A percentile compares a stretch with the other conserved stretches of the same genome.
Evolutionary conservation across 441 rosid genomes (phyloP).

Genomic region (Gossypium gossypioides): DNA sequence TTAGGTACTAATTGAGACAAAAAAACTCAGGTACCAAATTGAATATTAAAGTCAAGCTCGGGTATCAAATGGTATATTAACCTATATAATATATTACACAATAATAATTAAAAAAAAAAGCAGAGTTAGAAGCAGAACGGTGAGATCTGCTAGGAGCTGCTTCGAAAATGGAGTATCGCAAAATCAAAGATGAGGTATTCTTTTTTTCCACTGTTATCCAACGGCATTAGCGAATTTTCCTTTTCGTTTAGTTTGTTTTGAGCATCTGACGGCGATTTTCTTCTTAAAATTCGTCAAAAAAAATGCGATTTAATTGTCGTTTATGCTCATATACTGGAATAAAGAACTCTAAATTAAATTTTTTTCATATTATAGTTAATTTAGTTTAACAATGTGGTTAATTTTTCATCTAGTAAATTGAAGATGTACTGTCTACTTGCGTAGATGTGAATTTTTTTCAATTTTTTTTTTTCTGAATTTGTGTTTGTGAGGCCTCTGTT

Average conservation of each 20-base stretch:
- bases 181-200: slow-evolving; percentile 66
- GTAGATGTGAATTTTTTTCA: not conserved
- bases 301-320: not conserved
- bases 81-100: too few relatives aligned
- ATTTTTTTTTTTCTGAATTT: not conserved
- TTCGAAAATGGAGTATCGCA: slow-evolving; percentile 57
- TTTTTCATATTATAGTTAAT: not conserved
- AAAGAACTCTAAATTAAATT: not conserved
- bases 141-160: slow-evolving; percentile 13
- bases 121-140: not conserved
- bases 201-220: not conserved
- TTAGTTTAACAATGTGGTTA: not conserved
- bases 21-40: too few relatives aligned
- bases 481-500: not conserved
- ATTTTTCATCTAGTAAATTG: not conserved
- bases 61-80: too few relatives aligned
- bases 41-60: too few relatives aligned
- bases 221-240: not conserved
- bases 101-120: not conserved
- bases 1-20: too few relatives aligned
- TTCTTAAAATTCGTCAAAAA: not conserved
- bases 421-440: not conserved
- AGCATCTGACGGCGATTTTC: not conserved
- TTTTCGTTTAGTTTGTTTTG: not conserved
- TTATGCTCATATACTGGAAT: not conserved